Evolutionary conservation across 2,329 filamentous ascomycete species (phyloP), one percentile per base, ranked within the genome.

Genomic region (Hypoxylon sp.): DNA sequence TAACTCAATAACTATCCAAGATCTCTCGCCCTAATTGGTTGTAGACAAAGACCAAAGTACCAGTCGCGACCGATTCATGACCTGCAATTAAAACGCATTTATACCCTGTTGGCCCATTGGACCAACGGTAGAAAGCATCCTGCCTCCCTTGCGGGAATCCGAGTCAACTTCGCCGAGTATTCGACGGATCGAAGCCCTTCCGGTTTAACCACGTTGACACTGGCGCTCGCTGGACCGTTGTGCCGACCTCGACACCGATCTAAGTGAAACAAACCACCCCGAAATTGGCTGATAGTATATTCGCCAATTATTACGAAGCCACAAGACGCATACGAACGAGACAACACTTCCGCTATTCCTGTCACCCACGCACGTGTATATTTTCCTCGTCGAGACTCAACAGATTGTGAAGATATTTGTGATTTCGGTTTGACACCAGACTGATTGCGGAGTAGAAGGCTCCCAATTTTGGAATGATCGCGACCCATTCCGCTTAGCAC

Each of bases 201-300:
- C 59, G 36, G 49, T 62, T 69, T 62, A 69, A 70, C 60, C 70
- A 71, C 70, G 50, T 71, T 69, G 52, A 60, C 43, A 58, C 61
- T 70, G 68, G 67, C 68, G 62, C 60, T 71, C 64, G 69, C 67
- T 72, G 64, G 63, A 63, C 62, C 67, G 70, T 63, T 61, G 68
- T 72, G 72, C 64, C 67, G 49, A 68, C 65, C 64, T 71, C 65
- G 58, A 68, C 28, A 28, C 50, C 56, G 53, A 68, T 64, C 48
- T 34, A 41, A 25, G 19, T n/a, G 23, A 43, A 60, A 45, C 53
- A 38, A 66, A 56, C 49, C 57, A 55, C 41, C 28, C 23, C 48
- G 21, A 59, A 53, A 34, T 55, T 61, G 23, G 38, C 52, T 57
- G 34, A 63, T 43, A 58, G n/a, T 51, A 48, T 36, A 62, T 62